A percentile compares a stretch with the other conserved stretches of the same genome.
phyloP scores from a whole-genome alignment of 177 flowering plant species.

The Tripterygium wilfordii region DNA sequence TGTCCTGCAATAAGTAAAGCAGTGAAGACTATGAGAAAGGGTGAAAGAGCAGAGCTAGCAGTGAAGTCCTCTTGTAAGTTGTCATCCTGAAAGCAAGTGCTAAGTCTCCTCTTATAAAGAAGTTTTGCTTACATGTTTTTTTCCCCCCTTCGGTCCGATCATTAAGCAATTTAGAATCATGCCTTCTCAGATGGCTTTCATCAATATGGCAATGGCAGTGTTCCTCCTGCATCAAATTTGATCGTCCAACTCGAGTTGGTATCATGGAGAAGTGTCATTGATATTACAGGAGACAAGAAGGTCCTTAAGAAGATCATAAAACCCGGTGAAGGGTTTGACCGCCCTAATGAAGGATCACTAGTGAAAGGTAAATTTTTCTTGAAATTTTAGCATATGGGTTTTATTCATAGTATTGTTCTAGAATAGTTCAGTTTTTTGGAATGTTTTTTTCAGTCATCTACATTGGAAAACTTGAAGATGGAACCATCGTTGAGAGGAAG shows the following conservation, averaged over 20 bases:
- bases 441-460: slow-evolving; percentile 34
- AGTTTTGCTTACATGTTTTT: no score
- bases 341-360: slow-evolving; percentile 55
- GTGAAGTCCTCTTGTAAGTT: slow-evolving; percentile 52
- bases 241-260: slow-evolving; percentile 36
- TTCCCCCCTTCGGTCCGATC: no score
- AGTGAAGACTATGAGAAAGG: slow-evolving; percentile 59
- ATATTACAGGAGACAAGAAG: slow-evolving; percentile 34
- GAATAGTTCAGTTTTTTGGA: no score
- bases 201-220: slow-evolving; percentile 8
- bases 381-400: no score
- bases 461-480: slow-evolving; percentile 38
- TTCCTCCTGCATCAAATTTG: slow-evolving; percentile 22
- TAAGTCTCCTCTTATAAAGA: no score
- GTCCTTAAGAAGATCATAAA: slow-evolving; percentile 40
- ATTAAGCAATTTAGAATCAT: not conserved
- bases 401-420: not conserved
- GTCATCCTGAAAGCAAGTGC: no score
- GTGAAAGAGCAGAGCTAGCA: slow-evolving; percentile 45
- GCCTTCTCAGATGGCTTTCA: slow-evolving; percentile 28
- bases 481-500: slow-evolving; percentile 33
- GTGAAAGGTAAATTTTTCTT: slow-evolving; percentile 39
- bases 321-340: slow-evolving; percentile 43
- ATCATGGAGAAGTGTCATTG: slow-evolving; percentile 45
- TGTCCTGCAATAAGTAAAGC: slow-evolving; percentile 55